Conservation (phyloP, 768 basidiomycete genomes). For the Mycena capillaripes region DNA sequence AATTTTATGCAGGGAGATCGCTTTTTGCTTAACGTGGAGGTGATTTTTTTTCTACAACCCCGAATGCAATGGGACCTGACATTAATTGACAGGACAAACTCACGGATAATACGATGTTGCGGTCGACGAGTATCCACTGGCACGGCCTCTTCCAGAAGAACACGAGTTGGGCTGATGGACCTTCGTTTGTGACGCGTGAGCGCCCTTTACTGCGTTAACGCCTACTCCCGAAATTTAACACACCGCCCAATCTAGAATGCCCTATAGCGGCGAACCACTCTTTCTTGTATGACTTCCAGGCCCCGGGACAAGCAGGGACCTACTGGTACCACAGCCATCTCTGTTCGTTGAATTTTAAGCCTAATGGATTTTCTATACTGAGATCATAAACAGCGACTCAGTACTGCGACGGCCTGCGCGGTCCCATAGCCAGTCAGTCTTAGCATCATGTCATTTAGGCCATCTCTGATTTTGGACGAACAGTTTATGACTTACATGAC, state of each 20-base stretch:
- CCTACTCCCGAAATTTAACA: background rate
- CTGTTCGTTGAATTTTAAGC: conserved; percentile 40
- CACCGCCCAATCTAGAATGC: conserved; percentile 7
- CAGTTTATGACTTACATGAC: conserved; percentile 57
- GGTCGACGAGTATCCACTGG: conserved; percentile 65
- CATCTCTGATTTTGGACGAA: background rate
- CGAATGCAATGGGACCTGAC: conserved; percentile 20
- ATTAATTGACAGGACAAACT: conserved; percentile 45
- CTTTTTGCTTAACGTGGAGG: conserved; percentile 60
- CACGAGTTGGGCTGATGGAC: conserved; percentile 57
- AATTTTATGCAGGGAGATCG: conserved; percentile 50
- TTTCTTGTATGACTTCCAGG: conserved; percentile 50
- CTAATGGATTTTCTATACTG: conserved; percentile 48
- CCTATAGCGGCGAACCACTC: conserved; percentile 21
- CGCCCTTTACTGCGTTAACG: background rate
- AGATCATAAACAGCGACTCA: conserved; percentile 56
- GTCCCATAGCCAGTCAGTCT: conserved; percentile 51
- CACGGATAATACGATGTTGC: conserved; percentile 63
- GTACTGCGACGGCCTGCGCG: conserved; percentile 71
- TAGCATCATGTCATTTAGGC: background rate
- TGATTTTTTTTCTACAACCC: background rate
- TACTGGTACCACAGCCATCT: conserved; percentile 60
- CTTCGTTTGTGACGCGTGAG: conserved; percentile 45
- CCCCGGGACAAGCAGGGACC: conserved; percentile 53
- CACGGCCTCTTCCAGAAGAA: conserved; percentile 56